A percentile compares a stretch with the other conserved stretches of the same genome.
Evolutionary conservation across 2,329 filamentous ascomycete genomes (phyloP).

Genomic region (Blumeria hordei): DNA sequence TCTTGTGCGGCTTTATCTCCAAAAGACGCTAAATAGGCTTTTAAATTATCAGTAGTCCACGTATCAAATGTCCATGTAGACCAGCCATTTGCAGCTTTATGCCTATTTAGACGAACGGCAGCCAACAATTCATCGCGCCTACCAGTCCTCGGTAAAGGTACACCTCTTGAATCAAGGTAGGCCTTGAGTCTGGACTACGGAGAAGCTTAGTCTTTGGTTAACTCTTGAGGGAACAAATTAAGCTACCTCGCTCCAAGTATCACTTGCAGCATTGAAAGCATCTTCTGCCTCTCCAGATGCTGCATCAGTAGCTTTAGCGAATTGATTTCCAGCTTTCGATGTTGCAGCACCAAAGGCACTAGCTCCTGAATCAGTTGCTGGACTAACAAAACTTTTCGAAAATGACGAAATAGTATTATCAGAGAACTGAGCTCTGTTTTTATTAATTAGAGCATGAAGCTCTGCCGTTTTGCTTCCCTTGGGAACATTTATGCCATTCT

Average conservation of each 20-base stretch:
- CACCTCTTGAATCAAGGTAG: slow-evolving; percentile 51
- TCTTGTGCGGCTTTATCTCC: slow-evolving; percentile 32
- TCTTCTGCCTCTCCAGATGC: slow-evolving; percentile 36
- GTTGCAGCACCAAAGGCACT: slow-evolving; percentile 48
- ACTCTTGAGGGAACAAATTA: slow-evolving; percentile 10
- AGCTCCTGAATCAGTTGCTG: slow-evolving; percentile 37
- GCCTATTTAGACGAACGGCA: slow-evolving; percentile 45
- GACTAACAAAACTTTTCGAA: slow-evolving; percentile 44
- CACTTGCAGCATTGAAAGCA: slow-evolving; percentile 37
- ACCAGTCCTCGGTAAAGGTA: slow-evolving; percentile 47
- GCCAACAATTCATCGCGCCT: slow-evolving; percentile 52
- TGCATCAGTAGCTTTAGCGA: slow-evolving; percentile 49
- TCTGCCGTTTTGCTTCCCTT: slow-evolving; percentile 79
- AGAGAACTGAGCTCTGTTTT: slow-evolving; percentile 51
- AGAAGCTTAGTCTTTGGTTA: slow-evolving; percentile 49
- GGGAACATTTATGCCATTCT: slow-evolving; percentile 71
- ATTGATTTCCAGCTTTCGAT: slow-evolving; percentile 51
- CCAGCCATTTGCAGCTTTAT: slow-evolving; percentile 44
- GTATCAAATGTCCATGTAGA: slow-evolving; percentile 63
- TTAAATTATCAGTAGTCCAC: slow-evolving; percentile 45
- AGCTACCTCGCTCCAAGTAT: slow-evolving; percentile 41
- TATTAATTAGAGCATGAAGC: slow-evolving; percentile 68
- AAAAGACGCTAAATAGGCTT: slow-evolving; percentile 26
- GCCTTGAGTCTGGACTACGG: slow-evolving; percentile 38
- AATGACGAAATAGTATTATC: slow-evolving; percentile 35